Conservation (phyloP, 495 filamentous ascomycete genomes). For the Penicillium riverlandense region DNA sequence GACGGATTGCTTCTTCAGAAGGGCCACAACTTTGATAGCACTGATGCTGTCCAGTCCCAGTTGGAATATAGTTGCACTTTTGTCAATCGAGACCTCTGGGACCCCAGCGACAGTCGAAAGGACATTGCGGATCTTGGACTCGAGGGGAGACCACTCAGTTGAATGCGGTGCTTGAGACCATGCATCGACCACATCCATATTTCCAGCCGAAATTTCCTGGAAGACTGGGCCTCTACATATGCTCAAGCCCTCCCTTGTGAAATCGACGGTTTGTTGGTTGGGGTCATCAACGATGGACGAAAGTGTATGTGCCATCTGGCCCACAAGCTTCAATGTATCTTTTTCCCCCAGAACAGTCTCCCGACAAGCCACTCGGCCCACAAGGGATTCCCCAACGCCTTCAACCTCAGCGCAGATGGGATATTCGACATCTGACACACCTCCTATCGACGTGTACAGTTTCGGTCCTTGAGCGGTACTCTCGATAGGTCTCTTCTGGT, state of each 20-base stretch:
- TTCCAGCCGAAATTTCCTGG: constrained; percentile 1
- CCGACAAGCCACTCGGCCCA: constrained; percentile 67
- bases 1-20: constrained; percentile 24
- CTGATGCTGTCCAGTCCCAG: constrained; percentile 88
- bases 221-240: constrained; percentile 47
- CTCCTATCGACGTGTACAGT: constrained; percentile 51
- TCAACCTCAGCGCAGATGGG: constrained; percentile 79
- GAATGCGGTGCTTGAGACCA: background rate
- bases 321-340: constrained; percentile 40
- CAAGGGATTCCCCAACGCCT: constrained; percentile 38
- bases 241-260: constrained; percentile 31
- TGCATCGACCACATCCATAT: background rate
- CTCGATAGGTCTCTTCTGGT: constrained; percentile 46
- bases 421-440: constrained; percentile 62
- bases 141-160: constrained; percentile 18
- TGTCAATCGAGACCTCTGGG: constrained; percentile 50
- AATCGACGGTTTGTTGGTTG: constrained; percentile 43
- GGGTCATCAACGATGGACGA: constrained; percentile 38
- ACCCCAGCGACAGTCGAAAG: constrained; percentile 59
- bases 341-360: constrained; percentile 37
- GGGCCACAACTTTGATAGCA: constrained; percentile 51
- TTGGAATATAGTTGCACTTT: constrained; percentile 67
- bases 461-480: background rate
- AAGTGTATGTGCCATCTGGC: constrained; percentile 48
- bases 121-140: constrained; percentile 49